Evolutionary conservation across 2,329 filamentous ascomycete species (phyloP).

Genomic region (Trichoderma brevicompactum): DNA sequence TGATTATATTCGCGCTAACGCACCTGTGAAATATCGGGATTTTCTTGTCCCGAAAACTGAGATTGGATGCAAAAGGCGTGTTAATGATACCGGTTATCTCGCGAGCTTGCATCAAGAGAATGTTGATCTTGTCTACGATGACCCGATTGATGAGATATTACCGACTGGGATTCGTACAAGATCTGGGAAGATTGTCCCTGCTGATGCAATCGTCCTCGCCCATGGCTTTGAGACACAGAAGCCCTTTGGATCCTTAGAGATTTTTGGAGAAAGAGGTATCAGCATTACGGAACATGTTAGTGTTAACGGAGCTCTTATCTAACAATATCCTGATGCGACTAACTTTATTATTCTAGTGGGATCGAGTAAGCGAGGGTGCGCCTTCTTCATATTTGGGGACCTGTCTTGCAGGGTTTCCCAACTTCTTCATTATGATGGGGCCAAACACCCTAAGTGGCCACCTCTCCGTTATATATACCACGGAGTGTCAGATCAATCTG

Average conservation of each 20-base stretch:
- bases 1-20: slow-evolving; percentile 37
- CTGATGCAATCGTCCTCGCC: slow-evolving; percentile 50
- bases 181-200: slow-evolving; percentile 33
- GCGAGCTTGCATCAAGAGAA: slow-evolving; percentile 38
- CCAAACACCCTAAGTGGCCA: slow-evolving; percentile 51
- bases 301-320: neutral
- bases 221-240: slow-evolving; percentile 55
- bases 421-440: slow-evolving; percentile 44
- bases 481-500: slow-evolving; percentile 58
- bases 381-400: slow-evolving; percentile 54
- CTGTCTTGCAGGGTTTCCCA: slow-evolving; percentile 51
- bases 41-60: slow-evolving; percentile 41
- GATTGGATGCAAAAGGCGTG: slow-evolving; percentile 44
- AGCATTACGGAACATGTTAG: slow-evolving; percentile 48
- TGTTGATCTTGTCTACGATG: slow-evolving; percentile 38
- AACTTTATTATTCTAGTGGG: slow-evolving; percentile 31
- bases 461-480: slow-evolving; percentile 54
- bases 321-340: neutral
- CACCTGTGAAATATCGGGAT: slow-evolving; percentile 38
- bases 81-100: slow-evolving; percentile 44
- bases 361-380: slow-evolving; percentile 34
- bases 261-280: slow-evolving; percentile 48
- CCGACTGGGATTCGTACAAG: slow-evolving; percentile 30
- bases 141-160: slow-evolving; percentile 31
- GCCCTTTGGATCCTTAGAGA: slow-evolving; percentile 52